phyloP scores from a whole-genome alignment of 306 rosid species.

The Astragalus glycyphyllos region DNA sequence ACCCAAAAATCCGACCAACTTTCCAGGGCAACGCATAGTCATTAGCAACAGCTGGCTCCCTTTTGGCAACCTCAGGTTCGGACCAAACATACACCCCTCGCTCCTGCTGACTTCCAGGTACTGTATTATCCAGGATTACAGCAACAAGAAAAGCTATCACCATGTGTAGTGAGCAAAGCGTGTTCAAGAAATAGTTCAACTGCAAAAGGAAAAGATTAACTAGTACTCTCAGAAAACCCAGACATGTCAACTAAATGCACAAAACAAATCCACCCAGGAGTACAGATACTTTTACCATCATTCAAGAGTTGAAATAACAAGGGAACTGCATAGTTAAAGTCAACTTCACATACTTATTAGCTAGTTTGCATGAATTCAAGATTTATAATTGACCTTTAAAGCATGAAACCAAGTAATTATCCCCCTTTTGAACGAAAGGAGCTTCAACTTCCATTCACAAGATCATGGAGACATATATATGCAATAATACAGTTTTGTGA shows the following conservation, averaged over 20 bases:
- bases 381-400: constrained; percentile 5
- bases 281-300: constrained; percentile 7
- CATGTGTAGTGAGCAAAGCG: constrained; percentile 86
- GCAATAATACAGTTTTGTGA: neutral
- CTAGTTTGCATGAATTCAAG: constrained; percentile 25
- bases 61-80: constrained; percentile 73
- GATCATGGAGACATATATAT: constrained; percentile 31
- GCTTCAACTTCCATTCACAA: constrained; percentile 22
- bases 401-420: constrained; percentile 9
- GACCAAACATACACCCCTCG: constrained; percentile 98
- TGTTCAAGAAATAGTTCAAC: constrained; percentile 87
- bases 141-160: constrained; percentile 91
- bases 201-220: constrained; percentile 47
- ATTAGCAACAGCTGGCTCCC: constrained; percentile 81
- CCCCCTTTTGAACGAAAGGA: neutral
- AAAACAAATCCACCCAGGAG: constrained; percentile 1
- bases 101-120: constrained; percentile 93
- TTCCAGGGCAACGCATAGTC: constrained; percentile 87
- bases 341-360: constrained; percentile 9
- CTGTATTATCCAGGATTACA: constrained; percentile 87
- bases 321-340: neutral
- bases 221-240: constrained; percentile 22
- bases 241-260: constrained; percentile 19
- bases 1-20: constrained; percentile 85
- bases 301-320: constrained; percentile 22